phyloP scores from a whole-genome alignment of 2,329 filamentous ascomycete genomes.

The Cercospora nicotianae region DNA sequence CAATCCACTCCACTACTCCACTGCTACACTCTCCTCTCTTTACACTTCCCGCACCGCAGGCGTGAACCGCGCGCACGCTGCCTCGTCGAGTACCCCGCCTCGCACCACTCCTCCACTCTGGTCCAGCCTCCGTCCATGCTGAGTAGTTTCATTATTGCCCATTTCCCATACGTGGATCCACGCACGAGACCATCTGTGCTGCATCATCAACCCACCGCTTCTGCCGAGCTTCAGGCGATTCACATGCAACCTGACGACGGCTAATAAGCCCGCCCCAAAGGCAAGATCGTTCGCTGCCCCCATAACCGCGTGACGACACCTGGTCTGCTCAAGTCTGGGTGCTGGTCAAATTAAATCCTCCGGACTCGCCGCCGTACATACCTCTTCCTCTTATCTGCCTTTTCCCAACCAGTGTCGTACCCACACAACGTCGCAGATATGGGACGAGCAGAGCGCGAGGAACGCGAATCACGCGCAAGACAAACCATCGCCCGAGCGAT shows the following conservation, averaged over 20 bases:
- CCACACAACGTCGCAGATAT: conserved; percentile 17
- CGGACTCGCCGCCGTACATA: neutral
- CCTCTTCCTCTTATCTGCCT: neutral
- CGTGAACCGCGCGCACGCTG: neutral
- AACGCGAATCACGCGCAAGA: conserved; percentile 41
- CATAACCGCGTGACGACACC: conserved; percentile 12
- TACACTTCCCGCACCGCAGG: neutral
- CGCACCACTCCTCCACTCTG: neutral
- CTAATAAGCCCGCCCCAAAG: conserved; percentile 11
- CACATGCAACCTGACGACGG: conserved; percentile 22
- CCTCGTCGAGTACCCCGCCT: neutral
- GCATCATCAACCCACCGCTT: conserved; percentile 7
- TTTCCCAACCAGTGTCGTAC: neutral
- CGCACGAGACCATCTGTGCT: conserved; percentile 3
- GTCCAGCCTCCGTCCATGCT: neutral
- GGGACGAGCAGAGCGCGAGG: conserved; percentile 29
- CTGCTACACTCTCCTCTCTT: neutral
- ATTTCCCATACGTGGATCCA: conserved; percentile 3
- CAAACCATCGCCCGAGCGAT: conserved; percentile 61
- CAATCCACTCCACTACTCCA: neutral
- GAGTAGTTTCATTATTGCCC: neutral
- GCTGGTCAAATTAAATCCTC: neutral
- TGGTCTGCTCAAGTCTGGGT: neutral
- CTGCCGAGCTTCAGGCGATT: conserved; percentile 19
- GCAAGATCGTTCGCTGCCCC: conserved; percentile 3